Evolutionary conservation across 1,139 yeast species (phyloP).

Genomic region (Geotrichum fermentans): DNA sequence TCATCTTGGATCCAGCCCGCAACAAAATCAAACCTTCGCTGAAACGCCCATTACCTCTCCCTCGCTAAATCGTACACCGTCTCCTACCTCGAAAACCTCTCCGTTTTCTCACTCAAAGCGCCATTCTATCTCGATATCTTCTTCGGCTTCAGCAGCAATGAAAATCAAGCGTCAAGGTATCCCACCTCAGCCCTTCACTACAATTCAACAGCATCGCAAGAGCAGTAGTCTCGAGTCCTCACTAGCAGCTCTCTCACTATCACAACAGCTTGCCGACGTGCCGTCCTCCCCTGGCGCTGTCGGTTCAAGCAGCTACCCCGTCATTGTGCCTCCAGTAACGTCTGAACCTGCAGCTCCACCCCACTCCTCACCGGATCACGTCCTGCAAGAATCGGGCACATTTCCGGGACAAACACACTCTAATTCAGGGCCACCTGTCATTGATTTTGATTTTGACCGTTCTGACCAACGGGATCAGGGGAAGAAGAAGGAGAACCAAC

Average conservation of each 20-base stretch:
- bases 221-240: constrained; percentile 13
- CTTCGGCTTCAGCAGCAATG: neutral
- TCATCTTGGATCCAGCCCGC: no score
- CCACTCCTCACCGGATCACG: no score
- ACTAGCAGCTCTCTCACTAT: neutral
- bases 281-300: neutral
- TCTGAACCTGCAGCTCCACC: constrained; percentile 5
- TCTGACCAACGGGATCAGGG: neutral
- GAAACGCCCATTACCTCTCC: neutral
- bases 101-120: constrained; percentile 1
- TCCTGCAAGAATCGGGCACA: no score
- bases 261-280: neutral
- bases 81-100: neutral
- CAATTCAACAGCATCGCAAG: constrained; percentile 5
- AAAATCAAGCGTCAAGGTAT: neutral
- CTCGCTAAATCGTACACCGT: no score
- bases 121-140: constrained; percentile 4
- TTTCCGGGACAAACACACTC: no score
- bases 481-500: neutral
- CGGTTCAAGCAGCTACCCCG: neutral
- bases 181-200: neutral
- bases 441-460: constrained; percentile 10
- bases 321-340: neutral
- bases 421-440: neutral
- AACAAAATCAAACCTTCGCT: no score